These are phyloP conservation scores for Cydonia oblonga DNA, from an alignment of 331 rosid genomes.

Conservation along the genomic window DNA sequence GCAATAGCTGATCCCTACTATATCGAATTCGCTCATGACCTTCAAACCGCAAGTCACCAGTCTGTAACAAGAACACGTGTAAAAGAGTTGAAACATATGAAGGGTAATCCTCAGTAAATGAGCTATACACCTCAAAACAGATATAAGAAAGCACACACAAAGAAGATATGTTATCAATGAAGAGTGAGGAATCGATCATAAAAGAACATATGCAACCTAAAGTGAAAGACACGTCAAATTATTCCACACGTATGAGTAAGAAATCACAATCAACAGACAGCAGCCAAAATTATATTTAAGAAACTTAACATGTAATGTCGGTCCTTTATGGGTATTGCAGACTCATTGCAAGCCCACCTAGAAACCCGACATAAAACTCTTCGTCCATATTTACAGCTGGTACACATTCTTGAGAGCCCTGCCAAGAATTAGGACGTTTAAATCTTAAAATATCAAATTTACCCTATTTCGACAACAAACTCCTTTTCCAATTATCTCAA, in stretches of 20 bases:
- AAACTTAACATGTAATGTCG: constrained; percentile 13
- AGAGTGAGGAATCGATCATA: not conserved
- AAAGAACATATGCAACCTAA: not conserved
- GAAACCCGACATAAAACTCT: constrained; percentile 38
- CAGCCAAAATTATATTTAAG: not conserved
- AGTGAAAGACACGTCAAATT: not conserved
- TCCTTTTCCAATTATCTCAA: not conserved
- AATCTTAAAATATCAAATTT: not conserved
- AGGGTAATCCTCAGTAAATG: not conserved
- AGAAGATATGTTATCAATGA: not conserved
- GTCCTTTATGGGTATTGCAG: constrained; percentile 42
- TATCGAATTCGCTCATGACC: constrained; percentile 72
- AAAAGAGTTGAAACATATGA: not conserved
- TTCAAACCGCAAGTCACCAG: constrained; percentile 71
- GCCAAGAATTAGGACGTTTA: constrained; percentile 78
- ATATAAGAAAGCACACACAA: not conserved
- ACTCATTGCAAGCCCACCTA: constrained; percentile 53
- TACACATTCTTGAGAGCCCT: constrained; percentile 51
- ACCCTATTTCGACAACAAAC: not conserved
- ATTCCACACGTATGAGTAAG: not conserved
- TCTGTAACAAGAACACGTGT: constrained; percentile 20
- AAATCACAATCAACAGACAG: not conserved
- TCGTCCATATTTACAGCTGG: constrained; percentile 83
- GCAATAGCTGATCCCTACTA: constrained; percentile 64
- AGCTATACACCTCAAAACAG: not conserved